Evolutionary conservation across 2,329 filamentous ascomycete genomes (phyloP), one percentile per base, ranked within the genome.

Genomic region (Cladosporium sp.): DNA sequence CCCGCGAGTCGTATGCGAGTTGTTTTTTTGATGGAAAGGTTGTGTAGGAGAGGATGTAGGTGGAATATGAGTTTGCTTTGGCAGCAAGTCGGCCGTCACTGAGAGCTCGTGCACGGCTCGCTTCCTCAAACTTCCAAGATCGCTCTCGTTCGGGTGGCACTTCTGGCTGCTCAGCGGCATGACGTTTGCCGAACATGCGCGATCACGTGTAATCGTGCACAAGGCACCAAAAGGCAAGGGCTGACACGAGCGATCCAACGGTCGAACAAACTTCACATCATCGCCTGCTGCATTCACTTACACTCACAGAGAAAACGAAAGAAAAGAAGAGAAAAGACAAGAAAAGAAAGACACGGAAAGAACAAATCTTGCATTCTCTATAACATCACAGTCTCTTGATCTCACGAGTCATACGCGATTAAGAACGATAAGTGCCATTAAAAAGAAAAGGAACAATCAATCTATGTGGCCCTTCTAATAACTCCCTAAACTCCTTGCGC

Each of bases 71-170:
- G 44, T 47, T 48, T 48, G 36, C 27, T 48, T 41, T 38, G n/a
- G 34, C 40, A 24, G 37, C 12, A n/a, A 30, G 15, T 15, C n/a
- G 32, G 32, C 13, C 32, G 32, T 36, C 8, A 38, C 17, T 41
- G 24, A 20, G 18, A 40, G 45, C 45, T 48, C 45, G 45, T 48
- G 45, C 37, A 41, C 45, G 37, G 37, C 20, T 48, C 29, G 37
- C 36, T 36, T 39, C 44, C 24, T 48, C 37, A 40, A 48, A 41
- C 37, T 41, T 48, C 45, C 45, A 48, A 48, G 37, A 48, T 39
- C 17, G 19, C 32, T 36, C 44, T 38, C 15, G 37, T 22, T n/a
- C 37, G 37, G 37, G 37, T 39, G 37, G 37, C 37, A 39, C 37
- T 17, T 39, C 20, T 13, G n/a, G n/a, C n/a, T n/a, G n/a, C n/a